Evolutionary conservation across 2,329 filamentous ascomycete genomes (phyloP).

Genomic region (Fusarium nisikadoi): DNA sequence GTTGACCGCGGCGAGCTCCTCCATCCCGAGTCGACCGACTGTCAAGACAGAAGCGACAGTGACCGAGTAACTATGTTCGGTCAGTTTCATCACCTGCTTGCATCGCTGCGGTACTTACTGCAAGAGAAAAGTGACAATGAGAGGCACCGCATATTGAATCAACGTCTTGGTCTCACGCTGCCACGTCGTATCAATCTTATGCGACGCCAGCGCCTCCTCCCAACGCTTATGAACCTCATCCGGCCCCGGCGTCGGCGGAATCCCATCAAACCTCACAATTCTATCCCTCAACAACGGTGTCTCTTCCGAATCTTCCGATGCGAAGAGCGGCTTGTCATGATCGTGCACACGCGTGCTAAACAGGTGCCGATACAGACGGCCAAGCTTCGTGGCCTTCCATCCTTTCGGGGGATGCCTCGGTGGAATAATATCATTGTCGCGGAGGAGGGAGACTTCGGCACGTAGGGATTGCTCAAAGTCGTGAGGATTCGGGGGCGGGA

Average conservation of each 20-base stretch:
- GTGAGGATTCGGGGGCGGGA: constrained; percentile 33
- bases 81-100: neutral
- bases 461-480: constrained; percentile 35
- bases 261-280: neutral
- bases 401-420: neutral
- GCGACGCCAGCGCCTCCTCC: constrained; percentile 82
- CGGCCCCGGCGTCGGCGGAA: constrained; percentile 15
- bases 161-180: constrained; percentile 85
- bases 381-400: constrained; percentile 8
- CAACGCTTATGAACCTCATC: constrained; percentile 56
- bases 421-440: constrained; percentile 38
- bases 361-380: constrained; percentile 18
- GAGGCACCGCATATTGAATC: constrained; percentile 71
- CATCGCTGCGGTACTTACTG: constrained; percentile 52
- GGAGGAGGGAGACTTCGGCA: constrained; percentile 29
- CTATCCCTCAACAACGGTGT: constrained; percentile 8
- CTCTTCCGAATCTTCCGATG: constrained; percentile 6
- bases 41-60: constrained; percentile 80
- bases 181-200: constrained; percentile 88
- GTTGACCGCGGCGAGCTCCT: constrained; percentile 56
- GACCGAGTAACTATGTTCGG: constrained; percentile 67
- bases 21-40: constrained; percentile 76
- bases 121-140: constrained; percentile 75
- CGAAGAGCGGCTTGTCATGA: constrained; percentile 13
- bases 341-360: constrained; percentile 30